Evolutionary conservation across 169 alveolate genomes (phyloP), one percentile per base, ranked within the genome.

Genomic region (Fabrea salina): DNA sequence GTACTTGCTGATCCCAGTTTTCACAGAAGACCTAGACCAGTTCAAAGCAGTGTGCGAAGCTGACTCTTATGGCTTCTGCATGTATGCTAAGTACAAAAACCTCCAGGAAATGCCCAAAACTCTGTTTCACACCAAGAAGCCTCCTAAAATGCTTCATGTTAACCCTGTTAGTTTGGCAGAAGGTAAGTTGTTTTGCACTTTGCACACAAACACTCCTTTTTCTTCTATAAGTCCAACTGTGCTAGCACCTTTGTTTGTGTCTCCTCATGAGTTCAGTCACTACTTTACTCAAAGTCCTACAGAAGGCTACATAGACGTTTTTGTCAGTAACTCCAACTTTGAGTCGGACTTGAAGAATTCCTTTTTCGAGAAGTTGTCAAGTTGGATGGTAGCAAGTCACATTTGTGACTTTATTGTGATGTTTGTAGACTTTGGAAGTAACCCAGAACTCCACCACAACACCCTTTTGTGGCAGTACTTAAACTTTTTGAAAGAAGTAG

Each of bases 371-470:
- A 25, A 61, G 39, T 13, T 61, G 8, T 61, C 74, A 61, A 33
- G 54, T 16, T 61, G 74, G 74, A 11, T 32, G n/a, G 1, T 61
- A 1, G 74, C 54, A 61, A 61, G 51, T 0, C 39, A 33, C 25
- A 33, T 61, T 16, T 32, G 41, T 33, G 74, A 61, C 25, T 61
- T 61, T 3, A 33, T 61, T 33, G 39, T 61, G 8, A n/a, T 61
- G 13, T 11, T 61, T 0, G 32, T 61, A 1, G 74, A 61, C 25
- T 61, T 61, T 27, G 11, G 51, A n/a, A 16, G 39, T 2, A 22
- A n/a, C 53, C 74, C 74, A 32, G 74, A 61, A 13, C 13, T 61
- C 22, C 74, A 61, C 3, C 74, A 61, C 11, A 35, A 30, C 32
- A 27, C 16, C 25, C 32, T 61, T 8, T 33, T 61, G 39, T 11